Conservation (phyloP, 495 filamentous ascomycete genomes). For the Penicillium turbatum region DNA sequence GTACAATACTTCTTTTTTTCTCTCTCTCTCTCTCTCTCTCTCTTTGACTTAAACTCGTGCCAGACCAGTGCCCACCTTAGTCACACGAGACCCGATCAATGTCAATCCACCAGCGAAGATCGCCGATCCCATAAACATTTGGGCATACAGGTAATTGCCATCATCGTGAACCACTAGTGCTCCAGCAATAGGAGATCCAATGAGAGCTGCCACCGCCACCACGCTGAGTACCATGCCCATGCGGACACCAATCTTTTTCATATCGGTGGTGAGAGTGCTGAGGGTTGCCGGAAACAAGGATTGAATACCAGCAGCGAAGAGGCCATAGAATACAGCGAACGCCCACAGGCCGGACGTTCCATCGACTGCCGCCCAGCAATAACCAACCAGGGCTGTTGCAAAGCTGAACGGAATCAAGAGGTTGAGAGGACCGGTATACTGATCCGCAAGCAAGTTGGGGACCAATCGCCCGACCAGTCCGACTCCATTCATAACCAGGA, state of each 20-base stretch:
- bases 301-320: conserved; percentile 63
- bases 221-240: conserved; percentile 83
- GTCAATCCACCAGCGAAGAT: conserved; percentile 48
- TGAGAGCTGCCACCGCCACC: conserved; percentile 65
- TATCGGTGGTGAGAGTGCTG: conserved; percentile 58
- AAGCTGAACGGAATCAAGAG: conserved; percentile 53
- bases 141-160: conserved; percentile 54
- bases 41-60: conserved; percentile 16
- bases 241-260: conserved; percentile 63
- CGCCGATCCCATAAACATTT: conserved; percentile 48
- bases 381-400: conserved; percentile 49
- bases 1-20: background rate
- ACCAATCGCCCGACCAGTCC: conserved; percentile 62
- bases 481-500: conserved; percentile 70
- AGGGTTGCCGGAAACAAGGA: conserved; percentile 59
- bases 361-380: conserved; percentile 59
- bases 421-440: conserved; percentile 59
- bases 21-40: too few species aligned
- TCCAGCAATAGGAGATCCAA: conserved; percentile 72
- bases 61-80: conserved; percentile 33
- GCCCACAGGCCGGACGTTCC: conserved; percentile 50
- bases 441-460: conserved; percentile 62
- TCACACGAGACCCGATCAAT: conserved; percentile 45
- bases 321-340: conserved; percentile 59
- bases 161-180: conserved; percentile 48